Percentiles rank a stretch among this genome's conserved stretches.
Evolutionary conservation across 176 grass and related monocot species (phyloP).

Genomic region (Bothriochloa decipiens): DNA sequence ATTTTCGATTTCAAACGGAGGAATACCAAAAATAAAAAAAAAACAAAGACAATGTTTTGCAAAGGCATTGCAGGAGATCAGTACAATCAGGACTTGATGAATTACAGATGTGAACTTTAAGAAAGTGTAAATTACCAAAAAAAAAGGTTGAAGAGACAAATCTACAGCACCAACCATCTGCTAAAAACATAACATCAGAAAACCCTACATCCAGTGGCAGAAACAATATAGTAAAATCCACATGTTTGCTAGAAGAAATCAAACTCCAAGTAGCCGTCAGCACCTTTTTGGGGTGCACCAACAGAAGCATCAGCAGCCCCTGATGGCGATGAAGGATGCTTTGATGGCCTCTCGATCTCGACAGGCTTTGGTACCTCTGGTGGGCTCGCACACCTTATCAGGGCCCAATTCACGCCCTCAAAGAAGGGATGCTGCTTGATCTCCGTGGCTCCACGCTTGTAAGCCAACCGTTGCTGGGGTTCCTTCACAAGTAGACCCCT

Average conservation of each 20-base stretch:
- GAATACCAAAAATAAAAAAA: not conserved
- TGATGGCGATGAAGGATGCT: conserved; percentile 25
- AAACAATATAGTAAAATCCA: conserved; percentile 25
- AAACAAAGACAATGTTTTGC: not conserved
- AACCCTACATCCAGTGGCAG: conserved; percentile 24
- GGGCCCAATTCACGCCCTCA: conserved; percentile 60
- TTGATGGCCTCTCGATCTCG: conserved; percentile 39
- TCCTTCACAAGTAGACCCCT: conserved; percentile 64
- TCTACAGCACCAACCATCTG: conserved; percentile 36
- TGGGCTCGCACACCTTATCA: conserved; percentile 65
- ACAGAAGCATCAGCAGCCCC: conserved; percentile 12
- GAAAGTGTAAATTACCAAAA: not conserved
- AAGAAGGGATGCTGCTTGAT: conserved; percentile 70
- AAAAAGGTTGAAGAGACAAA: conserved; percentile 24
- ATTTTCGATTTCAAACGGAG: not conserved
- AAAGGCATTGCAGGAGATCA: conserved; percentile 2
- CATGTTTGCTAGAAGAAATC: conserved; percentile 57
- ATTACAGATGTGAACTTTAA: conserved; percentile 24
- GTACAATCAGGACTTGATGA: conserved; percentile 2
- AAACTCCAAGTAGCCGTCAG: conserved; percentile 61
- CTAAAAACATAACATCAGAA: conserved; percentile 18
- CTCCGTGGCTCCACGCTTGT: conserved; percentile 63
- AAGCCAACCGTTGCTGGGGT: conserved; percentile 60
- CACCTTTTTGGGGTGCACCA: conserved; percentile 43
- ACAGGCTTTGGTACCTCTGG: conserved; percentile 57